Percentiles rank a stretch among this genome's conserved stretches.
phyloP scores from a whole-genome alignment of 306 rosid genomes.

The Cicer pinnatifidum region DNA sequence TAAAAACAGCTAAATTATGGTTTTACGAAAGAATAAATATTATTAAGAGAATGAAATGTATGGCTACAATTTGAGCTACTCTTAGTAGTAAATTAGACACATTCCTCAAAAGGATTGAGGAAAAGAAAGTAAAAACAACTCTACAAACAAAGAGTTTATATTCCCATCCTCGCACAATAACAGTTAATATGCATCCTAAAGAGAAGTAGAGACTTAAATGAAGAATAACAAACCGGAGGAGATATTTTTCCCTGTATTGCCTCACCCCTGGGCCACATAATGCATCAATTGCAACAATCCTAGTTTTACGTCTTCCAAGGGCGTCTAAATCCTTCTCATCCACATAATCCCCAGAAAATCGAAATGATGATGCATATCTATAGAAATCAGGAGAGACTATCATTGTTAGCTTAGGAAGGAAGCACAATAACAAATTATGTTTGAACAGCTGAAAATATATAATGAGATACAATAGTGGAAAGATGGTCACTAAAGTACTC shows the following conservation, averaged over 20 bases:
- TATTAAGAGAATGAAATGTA: not conserved
- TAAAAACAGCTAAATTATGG: not conserved
- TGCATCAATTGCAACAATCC: constrained; percentile 86
- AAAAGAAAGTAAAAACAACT: constrained; percentile 3
- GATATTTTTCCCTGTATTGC: constrained; percentile 65
- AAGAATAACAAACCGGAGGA: constrained; percentile 71
- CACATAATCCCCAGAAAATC: constrained; percentile 73
- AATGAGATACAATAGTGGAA: too few species aligned
- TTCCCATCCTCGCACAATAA: not conserved
- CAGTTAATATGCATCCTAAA: constrained; percentile 4
- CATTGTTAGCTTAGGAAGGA: constrained; percentile 43
- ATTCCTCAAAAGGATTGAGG: constrained; percentile 20
- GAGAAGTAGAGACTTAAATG: constrained; percentile 34
- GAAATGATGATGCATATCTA: constrained; percentile 87
- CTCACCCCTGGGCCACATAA: constrained; percentile 74
- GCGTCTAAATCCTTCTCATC: constrained; percentile 65
- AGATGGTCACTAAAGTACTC: too few species aligned
- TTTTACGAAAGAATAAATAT: not conserved
- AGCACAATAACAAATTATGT: constrained; percentile 4
- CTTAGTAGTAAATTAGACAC: not conserved
- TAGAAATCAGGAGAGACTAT: constrained; percentile 44
- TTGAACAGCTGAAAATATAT: too few species aligned
- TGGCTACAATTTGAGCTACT: not conserved
- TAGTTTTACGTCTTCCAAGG: constrained; percentile 77
- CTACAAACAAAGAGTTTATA: constrained; percentile 9